Evolutionary conservation across 2,329 filamentous ascomycete genomes (phyloP), one percentile per base, ranked within the genome.

Genomic region (Orbilia brochopaga): DNA sequence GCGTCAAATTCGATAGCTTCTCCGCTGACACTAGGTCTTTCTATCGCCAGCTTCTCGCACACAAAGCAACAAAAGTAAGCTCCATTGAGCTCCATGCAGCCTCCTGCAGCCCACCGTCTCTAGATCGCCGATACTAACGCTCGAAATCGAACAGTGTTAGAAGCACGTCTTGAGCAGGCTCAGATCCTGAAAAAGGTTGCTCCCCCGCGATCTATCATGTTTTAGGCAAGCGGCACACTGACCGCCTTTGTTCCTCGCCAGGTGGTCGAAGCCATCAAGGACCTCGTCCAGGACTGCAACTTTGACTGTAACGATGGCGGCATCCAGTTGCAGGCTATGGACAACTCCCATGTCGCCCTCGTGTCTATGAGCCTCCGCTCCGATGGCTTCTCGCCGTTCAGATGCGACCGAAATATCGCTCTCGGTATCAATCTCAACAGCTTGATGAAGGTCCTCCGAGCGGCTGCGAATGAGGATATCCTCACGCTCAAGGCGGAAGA

Each of bases 241-340:
- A 24, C 21, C 24, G 8, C 51, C 66, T 55, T 58, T 46, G 10
- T 37, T 19, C 40, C 51, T 30, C 27, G 3, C 42, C 76, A 96
- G 92, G 91, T 97, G 74, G 92, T 99, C 78, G 95, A 99, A 80
- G 91, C 95, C 77, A 97, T 99, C 88, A 97, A 97, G 83, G 94
- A 99, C 79, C 88, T 99, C 57, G 94, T 99, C 60, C 94, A 97
- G 82, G 94, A 99, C 83, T 99, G 94, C 88, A 99, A 99, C 83
- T 99, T 99, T 83, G 94, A 99, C 85, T 99, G 95, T 89, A 99
- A 97, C 89, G 95, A 99, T 85, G 93, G 91, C 62, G 94, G 94
- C 74, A 94, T 99, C 79, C 92, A 93, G 57, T 90, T 99, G 64
- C 94, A 99, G 83, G 94, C 94, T 79, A 99, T 99, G 95, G 94